Conservation (phyloP, 495 filamentous ascomycete species). For the Xanthoparmelia taractica region DNA sequence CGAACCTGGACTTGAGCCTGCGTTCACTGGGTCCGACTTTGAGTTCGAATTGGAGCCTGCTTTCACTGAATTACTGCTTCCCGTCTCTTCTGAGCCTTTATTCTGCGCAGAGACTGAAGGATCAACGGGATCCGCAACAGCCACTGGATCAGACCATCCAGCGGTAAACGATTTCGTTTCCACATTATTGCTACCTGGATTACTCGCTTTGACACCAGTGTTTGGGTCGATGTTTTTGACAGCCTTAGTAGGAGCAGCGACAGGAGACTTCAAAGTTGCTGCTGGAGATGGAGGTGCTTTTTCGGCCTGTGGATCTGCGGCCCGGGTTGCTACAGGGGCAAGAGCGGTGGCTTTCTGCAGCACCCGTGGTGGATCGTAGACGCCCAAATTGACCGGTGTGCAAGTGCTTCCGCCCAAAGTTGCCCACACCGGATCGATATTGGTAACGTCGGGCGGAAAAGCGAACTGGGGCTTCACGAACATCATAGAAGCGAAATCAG, state of each 20-base stretch:
- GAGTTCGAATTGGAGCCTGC: background rate
- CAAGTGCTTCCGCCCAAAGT: conserved; percentile 16
- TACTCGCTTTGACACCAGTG: background rate
- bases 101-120: background rate
- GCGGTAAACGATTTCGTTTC: background rate
- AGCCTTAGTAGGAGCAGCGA: background rate
- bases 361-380: conserved; percentile 15
- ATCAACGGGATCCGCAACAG: background rate
- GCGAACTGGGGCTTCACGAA: conserved; percentile 17
- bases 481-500: conserved; percentile 12
- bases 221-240: background rate
- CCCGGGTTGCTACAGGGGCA: conserved; percentile 1
- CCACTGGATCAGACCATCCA: background rate
- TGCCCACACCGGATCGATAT: conserved; percentile 13
- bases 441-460: conserved; percentile 13
- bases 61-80: background rate
- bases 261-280: conserved; percentile 1
- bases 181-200: background rate
- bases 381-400: conserved; percentile 13
- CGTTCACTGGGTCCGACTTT: background rate
- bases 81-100: background rate
- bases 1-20: background rate
- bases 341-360: conserved; percentile 15
- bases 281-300: conserved; percentile 4
- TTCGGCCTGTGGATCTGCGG: conserved; percentile 7